Conservation (phyloP, 2,329 filamentous ascomycete genomes). For the Claviceps sorghi region DNA sequence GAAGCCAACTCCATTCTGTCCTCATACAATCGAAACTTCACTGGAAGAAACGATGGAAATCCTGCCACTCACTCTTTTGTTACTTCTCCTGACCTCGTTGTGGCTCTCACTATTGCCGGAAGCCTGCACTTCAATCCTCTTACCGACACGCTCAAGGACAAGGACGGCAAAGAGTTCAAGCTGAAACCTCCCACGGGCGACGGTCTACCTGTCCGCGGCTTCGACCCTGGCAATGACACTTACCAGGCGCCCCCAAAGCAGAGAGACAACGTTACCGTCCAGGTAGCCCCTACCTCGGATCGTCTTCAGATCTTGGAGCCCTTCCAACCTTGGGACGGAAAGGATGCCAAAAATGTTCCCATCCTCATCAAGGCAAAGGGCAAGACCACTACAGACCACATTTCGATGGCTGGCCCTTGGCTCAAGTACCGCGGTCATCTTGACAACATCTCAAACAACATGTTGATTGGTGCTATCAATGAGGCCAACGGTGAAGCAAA, state of each 20-base stretch:
- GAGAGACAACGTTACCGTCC: conserved; percentile 57
- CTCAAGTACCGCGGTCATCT: conserved; percentile 97
- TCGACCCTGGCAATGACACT: conserved; percentile 81
- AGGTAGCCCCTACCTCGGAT: conserved; percentile 78
- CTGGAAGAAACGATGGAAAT: conserved; percentile 92
- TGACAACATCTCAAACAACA: conserved; percentile 99
- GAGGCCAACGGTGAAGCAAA: conserved; percentile 92
- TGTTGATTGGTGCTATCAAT: conserved; percentile 96
- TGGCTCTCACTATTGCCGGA: conserved; percentile 73
- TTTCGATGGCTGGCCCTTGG: conserved; percentile 94
- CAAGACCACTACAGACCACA: conserved; percentile 95
- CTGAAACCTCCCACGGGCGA: conserved; percentile 66
- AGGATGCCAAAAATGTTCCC: conserved; percentile 69
- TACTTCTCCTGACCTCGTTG: conserved; percentile 77
- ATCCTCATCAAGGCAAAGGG: conserved; percentile 94
- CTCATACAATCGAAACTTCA: conserved; percentile 99
- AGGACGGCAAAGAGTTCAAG: conserved; percentile 92
- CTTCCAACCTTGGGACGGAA: conserved; percentile 81
- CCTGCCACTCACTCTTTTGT: conserved; percentile 90
- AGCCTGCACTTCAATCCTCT: conserved; percentile 88
- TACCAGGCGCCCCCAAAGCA: conserved; percentile 89
- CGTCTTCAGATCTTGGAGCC: conserved; percentile 84
- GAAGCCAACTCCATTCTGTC: conserved; percentile 93
- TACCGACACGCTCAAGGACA: conserved; percentile 81
- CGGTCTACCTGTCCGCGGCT: conserved; percentile 67